Conservation (phyloP, 495 filamentous ascomycete species). For the Neurospora sp. region DNA sequence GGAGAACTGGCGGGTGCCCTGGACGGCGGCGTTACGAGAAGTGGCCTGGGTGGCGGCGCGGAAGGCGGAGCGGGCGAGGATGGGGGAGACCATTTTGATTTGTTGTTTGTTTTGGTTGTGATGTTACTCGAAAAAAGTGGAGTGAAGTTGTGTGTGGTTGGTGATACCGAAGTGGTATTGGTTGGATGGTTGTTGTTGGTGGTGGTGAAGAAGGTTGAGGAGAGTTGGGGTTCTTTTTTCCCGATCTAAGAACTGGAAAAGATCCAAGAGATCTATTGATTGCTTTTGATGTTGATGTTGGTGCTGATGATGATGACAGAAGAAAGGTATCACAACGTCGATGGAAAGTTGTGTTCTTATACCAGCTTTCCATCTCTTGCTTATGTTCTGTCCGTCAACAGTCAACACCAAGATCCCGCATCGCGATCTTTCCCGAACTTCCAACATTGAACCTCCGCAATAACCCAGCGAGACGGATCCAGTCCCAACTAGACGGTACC, state of each 20-base stretch:
- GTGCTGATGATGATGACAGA: background rate
- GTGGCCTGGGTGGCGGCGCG: constrained; percentile 9
- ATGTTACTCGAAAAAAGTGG: background rate
- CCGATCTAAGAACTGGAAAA: no score
- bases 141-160: constrained; percentile 1
- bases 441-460: background rate
- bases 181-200: constrained; percentile 1
- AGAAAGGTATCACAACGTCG: background rate
- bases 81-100: constrained; percentile 14
- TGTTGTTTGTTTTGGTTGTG: constrained; percentile 1
- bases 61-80: constrained; percentile 16
- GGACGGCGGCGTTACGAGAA: background rate
- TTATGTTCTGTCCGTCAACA: background rate
- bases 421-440: background rate
- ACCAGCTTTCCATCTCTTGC: background rate
- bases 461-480: background rate
- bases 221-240: background rate
- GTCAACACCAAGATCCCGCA: background rate
- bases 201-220: constrained; percentile 1
- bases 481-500: background rate
- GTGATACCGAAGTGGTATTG: background rate
- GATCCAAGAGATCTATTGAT: background rate
- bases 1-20: constrained; percentile 15
- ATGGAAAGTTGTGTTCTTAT: constrained; percentile 5
- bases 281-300: constrained; percentile 6